These are phyloP conservation scores for Yamadazyma membranifaciens DNA, from an alignment of 1,139 yeast genomes.

Conservation along the genomic window DNA sequence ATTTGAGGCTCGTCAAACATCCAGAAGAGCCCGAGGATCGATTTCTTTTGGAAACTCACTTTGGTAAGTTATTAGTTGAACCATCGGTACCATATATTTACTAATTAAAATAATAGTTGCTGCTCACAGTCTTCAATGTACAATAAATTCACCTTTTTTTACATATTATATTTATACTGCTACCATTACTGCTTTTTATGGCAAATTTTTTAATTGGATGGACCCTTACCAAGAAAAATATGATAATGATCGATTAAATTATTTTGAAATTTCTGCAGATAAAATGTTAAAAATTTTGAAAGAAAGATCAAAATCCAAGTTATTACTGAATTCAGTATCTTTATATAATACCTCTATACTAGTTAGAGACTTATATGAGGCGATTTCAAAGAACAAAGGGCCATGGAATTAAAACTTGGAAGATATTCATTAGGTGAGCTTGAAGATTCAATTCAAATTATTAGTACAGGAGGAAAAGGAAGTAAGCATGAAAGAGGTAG, in stretches of 20 bases:
- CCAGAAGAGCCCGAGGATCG: too few species aligned
- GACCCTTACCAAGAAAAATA: conserved; percentile 3
- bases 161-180: conserved; percentile 7
- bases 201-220: conserved; percentile 9
- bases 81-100: too few species aligned
- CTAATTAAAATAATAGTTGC: neutral
- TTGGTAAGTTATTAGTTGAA: too few species aligned
- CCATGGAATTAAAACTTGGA: conserved; percentile 7
- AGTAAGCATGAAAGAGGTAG: neutral
- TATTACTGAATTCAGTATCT: conserved; percentile 2
- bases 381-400: conserved; percentile 5
- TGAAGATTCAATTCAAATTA: conserved; percentile 8
- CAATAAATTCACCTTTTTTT: conserved; percentile 6
- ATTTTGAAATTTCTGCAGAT: neutral
- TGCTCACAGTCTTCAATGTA: neutral
- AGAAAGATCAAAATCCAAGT: conserved; percentile 1
- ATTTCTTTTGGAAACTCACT: too few species aligned
- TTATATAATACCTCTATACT: conserved; percentile 6
- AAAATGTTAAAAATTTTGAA: conserved; percentile 3
- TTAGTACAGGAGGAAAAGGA: conserved; percentile 1
- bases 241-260: conserved; percentile 1
- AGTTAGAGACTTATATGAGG: conserved; percentile 7
- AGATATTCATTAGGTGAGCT: conserved; percentile 4
- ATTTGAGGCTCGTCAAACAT: too few species aligned
- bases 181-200: conserved; percentile 6